These are phyloP conservation scores for Ogataea methanolica DNA, from an alignment of 805 yeast genomes.

Conservation along the genomic window DNA sequence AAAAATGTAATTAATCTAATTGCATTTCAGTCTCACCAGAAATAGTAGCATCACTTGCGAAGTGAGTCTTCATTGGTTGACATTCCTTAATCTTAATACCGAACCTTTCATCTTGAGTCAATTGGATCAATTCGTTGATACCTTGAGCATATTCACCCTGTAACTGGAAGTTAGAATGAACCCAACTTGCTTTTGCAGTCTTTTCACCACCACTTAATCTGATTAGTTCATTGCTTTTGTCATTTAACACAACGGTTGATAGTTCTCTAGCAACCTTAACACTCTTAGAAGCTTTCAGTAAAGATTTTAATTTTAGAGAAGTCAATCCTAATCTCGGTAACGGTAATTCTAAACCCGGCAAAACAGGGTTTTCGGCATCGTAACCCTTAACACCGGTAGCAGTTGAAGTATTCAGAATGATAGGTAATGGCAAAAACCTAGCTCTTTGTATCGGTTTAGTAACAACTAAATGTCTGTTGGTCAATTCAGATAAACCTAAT, in stretches of 20 bases:
- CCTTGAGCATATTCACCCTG: conserved; percentile 41
- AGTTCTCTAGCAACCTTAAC: conserved; percentile 73
- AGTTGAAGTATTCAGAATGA: conserved; percentile 57
- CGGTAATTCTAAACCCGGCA: conserved; percentile 74
- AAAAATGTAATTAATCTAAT: not conserved
- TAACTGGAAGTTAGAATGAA: conserved; percentile 72
- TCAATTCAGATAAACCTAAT: conserved; percentile 75
- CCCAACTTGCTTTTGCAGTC: conserved; percentile 76
- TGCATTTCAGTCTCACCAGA: conserved; percentile 9
- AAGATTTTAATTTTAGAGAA: conserved; percentile 59
- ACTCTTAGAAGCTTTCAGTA: conserved; percentile 49
- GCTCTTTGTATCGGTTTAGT: conserved; percentile 70
- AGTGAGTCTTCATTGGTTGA: conserved; percentile 43
- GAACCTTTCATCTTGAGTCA: conserved; percentile 63
- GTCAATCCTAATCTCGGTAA: conserved; percentile 71
- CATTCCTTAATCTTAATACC: conserved; percentile 65
- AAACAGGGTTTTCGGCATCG: conserved; percentile 57
- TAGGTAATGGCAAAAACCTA: conserved; percentile 66
- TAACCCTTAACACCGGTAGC: conserved; percentile 64
- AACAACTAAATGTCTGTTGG: conserved; percentile 73
- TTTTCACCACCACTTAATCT: conserved; percentile 78
- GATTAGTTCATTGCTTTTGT: conserved; percentile 49
- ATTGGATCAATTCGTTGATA: conserved; percentile 49
- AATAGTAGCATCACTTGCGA: conserved; percentile 6
- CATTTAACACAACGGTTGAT: conserved; percentile 62